These are phyloP conservation scores for Fusarium sp. DNA, from an alignment of 2,329 filamentous ascomycete species.

Conservation along the genomic window DNA sequence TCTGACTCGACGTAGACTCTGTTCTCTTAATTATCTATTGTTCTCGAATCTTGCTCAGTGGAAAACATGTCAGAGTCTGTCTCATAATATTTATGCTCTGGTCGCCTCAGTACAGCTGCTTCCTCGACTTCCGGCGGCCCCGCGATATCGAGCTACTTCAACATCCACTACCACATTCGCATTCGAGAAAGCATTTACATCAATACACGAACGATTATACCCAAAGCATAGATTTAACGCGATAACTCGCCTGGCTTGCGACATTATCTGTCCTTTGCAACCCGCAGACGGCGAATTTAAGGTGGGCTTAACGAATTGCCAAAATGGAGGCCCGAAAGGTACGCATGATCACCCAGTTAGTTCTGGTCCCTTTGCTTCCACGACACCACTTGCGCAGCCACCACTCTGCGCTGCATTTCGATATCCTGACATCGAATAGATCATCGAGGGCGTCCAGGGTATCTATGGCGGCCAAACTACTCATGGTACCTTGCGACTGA, in stretches of 20 bases:
- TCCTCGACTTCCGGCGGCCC: conserved; percentile 31
- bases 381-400: conserved; percentile 1
- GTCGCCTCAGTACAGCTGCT: conserved; percentile 32
- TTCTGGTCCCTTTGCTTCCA: conserved; percentile 8
- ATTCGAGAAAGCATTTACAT: conserved; percentile 2
- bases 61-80: conserved; percentile 36
- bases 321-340: conserved; percentile 60
- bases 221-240: neutral
- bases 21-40: neutral
- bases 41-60: conserved; percentile 1
- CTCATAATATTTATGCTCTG: conserved; percentile 28
- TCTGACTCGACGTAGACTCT: neutral
- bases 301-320: conserved; percentile 17
- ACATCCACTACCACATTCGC: conserved; percentile 6
- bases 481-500: conserved; percentile 70
- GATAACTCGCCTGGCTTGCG: neutral
- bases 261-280: neutral
- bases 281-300: conserved; percentile 1
- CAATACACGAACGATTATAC: neutral
- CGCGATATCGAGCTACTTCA: conserved; percentile 25
- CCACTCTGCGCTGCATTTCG: neutral
- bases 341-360: conserved; percentile 25
- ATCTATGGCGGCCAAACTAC: conserved; percentile 70
- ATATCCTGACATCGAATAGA: conserved; percentile 51
- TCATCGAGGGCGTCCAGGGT: conserved; percentile 71